Base-by-base conservation (phyloP, 305 asterid genomes). In the Fraxinus sp. region DNA sequence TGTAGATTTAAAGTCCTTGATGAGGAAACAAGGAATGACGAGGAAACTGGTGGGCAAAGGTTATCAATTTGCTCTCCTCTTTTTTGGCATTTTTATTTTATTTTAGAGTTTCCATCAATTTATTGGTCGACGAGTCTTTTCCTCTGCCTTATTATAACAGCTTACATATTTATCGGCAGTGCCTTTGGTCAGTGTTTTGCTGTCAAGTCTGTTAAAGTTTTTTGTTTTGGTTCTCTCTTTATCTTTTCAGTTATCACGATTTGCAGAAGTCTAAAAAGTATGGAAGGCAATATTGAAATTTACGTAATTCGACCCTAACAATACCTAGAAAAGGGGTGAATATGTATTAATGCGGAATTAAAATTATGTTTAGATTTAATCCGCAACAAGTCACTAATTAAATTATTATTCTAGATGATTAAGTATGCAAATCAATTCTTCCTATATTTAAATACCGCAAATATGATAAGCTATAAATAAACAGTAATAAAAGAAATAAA, bases 1-100 rank as follows among this genome's bases (percentile, higher is more conserved):
- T 81, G 89, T 86, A 96, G 99, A 84, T 92, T 94, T 81, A 98
- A 96, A 88, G 99, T 96, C 75, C 84, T 96, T 81, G 99, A 96
- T 74, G 99, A 96, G 87, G 98, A 96, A 79, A 98, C 98, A 4
- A 97, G 98, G 39, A 98, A 96, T 72, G 98, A 96, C 36, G 99
- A 96, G 91, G 99, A 96, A 83, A 90, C 97, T 84, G 90, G 92
- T 20, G 97, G 91, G 79, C 99, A 92, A 85, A 94, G 97, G 99
- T 92, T 83, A 24, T 80, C 32, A n/a, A 28, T 57, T 79, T 79
- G 57, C 77, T 84, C 82, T n/a, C 26, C 52, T 70, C 35, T 75
- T 32, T 7, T 72, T 66, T 28, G 24, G 33, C 16, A 39, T 64
- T 79, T 36, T 41, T 18, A 22, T 20, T 0, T 37, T 57, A 7